Evolutionary conservation across 768 basidiomycete species (phyloP).

Genomic region (Clathrus columnatus): DNA sequence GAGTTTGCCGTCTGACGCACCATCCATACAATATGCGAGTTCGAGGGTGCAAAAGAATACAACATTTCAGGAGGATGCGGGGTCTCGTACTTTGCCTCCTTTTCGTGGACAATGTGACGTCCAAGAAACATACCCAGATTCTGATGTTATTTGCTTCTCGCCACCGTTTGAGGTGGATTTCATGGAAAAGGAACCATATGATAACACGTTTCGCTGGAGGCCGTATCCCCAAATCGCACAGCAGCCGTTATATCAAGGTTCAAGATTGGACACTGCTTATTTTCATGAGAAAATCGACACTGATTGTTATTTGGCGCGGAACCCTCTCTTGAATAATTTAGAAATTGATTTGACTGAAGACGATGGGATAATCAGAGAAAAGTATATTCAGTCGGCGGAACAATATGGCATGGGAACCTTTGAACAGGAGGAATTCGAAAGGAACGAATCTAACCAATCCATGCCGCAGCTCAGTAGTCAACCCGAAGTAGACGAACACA

Average conservation of each 20-base stretch:
- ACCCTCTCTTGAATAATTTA: background rate
- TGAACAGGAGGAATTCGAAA: too few species aligned
- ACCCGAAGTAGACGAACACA: too few species aligned
- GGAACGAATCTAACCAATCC: too few species aligned
- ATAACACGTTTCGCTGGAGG: background rate
- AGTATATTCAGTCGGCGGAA: too few species aligned
- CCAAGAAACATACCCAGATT: slow-evolving; percentile 1
- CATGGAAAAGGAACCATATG: background rate
- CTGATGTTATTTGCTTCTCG: background rate
- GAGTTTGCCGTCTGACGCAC: slow-evolving; percentile 18
- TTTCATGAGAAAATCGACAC: background rate
- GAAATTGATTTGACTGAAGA: background rate
- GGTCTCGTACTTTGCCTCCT: background rate
- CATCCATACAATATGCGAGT: background rate
- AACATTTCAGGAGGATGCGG: slow-evolving; percentile 15
- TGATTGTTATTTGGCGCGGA: background rate
- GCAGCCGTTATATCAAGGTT: background rate
- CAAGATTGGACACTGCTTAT: background rate
- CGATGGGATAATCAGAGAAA: background rate
- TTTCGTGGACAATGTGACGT: slow-evolving; percentile 10
- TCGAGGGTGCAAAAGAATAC: slow-evolving; percentile 1
- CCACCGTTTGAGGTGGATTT: background rate
- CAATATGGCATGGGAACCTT: too few species aligned
- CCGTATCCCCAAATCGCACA: background rate
- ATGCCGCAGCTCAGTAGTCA: too few species aligned